Evolutionary conservation across 306 rosid species (phyloP), one percentile per base, ranked within the genome.

Genomic region (Coriaria nepalensis): DNA sequence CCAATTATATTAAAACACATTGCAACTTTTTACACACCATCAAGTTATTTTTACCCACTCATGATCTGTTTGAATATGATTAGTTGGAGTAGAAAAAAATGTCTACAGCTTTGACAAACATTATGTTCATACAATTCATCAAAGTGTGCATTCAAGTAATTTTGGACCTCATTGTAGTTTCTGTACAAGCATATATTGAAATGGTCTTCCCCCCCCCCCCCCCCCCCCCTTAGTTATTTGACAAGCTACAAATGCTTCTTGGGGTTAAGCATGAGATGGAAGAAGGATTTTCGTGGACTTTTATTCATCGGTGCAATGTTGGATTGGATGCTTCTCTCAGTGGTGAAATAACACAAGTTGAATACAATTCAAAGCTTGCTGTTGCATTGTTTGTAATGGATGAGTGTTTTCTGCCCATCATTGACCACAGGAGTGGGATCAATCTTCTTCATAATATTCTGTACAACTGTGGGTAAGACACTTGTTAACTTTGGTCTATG

Each of bases 331-430:
- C 57, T 69, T 62, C 74, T 65, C 71, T 65, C 51, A 55, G 55
- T 52, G 59, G 47, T 68, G 71, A 76, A 62, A 51, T 47, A 57
- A 61, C 71, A 63, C 68, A 60, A 59, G 62, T 78, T 59, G 69
- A 81, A 59, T 70, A 78, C 65, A 88, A 88, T 70, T 73, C 93
- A 60, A 81, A 76, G 83, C 77, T 88, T 55, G 95, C 95, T 61
- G 93, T 88, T 68, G 86, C 95, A 13, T 61, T 83, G 65, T 70
- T 67, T 47, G 39, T 88, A 49, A 81, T 88, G 96, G 83, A 88
- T 7, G 96, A 88, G 77, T 88, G 96, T 68, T 88, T 88, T 78
- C 73, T 81, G 77, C 95, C 96, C 32, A 63, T 76, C 60, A 70
- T 81, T 64, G 95, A 88, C 64, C 83, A 81, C 32, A 88, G 93